Base-by-base conservation (phyloP, 495 filamentous ascomycete species). In the Xylaria venustula region DNA sequence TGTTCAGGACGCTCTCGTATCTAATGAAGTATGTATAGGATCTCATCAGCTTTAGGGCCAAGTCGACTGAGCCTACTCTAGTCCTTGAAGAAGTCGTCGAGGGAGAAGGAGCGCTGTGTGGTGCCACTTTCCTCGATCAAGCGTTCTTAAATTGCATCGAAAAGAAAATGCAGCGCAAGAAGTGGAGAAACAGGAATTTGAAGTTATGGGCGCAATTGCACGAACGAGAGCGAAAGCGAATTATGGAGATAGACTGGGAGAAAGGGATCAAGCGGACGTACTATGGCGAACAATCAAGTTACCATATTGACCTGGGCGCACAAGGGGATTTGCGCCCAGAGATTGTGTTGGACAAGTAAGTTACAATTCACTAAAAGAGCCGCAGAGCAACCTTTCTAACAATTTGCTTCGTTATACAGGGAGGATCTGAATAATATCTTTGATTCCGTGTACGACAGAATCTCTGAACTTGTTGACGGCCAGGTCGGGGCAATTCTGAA, bases 41-140 rank as follows among this genome's bases (percentile, higher is more conserved):
- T 9, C 54, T 57, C n/a, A 19, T 57, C 9, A 57, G 54, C 54
- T 47, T 46, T 15, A 46, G 7, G 25, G 54, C 46, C 19, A 22
- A 47, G 22, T 14, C 41, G 32, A 23, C 14, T 6, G 9, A 25
- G n/a, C 54, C 54, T 19, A 36, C 11, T 25, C 17, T 57, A 6
- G 17, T 36, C 15, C 41, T 57, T 0, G 54, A 57, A n/a, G 54
- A 57, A 26, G 19, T 57, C 1, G 54, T 57, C 2, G 54, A 57
- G 41, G 54, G 54, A 3, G 26, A 45, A 1, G 54, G 54, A 5
- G 54, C 0, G 28, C 12, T 57, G 19, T 57, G 54, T 36, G 54
- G 54, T 23, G 54, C 54, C 8, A 47, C 54, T 0, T 57, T 57
- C 41, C 54, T 57, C 11, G 54, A 57, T 36, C 9, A 45, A 57